Evolutionary conservation across 2,329 filamentous ascomycete species (phyloP), one percentile per base, ranked within the genome.

Genomic region (Akanthomyces lecanii): DNA sequence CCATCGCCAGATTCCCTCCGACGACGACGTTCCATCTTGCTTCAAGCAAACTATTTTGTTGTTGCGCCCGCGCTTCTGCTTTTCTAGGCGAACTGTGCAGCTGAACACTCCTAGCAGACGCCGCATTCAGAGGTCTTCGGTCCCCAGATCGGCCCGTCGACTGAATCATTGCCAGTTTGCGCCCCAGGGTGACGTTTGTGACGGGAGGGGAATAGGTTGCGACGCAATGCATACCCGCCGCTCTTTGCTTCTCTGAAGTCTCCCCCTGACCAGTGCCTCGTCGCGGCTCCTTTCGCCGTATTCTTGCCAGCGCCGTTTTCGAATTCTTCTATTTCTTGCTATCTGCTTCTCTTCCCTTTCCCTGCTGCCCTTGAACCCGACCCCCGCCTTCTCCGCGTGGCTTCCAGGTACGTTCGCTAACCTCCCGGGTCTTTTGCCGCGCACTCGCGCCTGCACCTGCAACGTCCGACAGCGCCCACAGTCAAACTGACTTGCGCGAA

Each of bases 201-300:
- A 59, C 60, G 63, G 44, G 64, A 66, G 51, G 55, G 56, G 58
- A 62, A 44, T 10, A 48, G 59, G 14, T 45, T 45, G 53, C 51
- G 52, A 55, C 51, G 52, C 60, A 25, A 62, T 62, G 60, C 60
- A 42, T 55, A 40, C 48, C 33, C 21, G 48, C 60, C 30, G 52
- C 40, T 55, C 21, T 4, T 47, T 16, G 52, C 52, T 62, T 62
- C 51, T 50, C 14, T 62, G 23, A 56, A 42, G 28, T 45, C 5
- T 18, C 28, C 40, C 33, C 50, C 21, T 38, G 12, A 25, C 45
- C 38, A 51, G 40, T 51, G 50, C 58, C 36, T 54, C 58, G 8
- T 45, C 40, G 28, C 38, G 28, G 40, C 21, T 12, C 10, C 16
- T 52, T 50, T n/a, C 16, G 36, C 18, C 48, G n/a, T 12, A 23